A percentile compares a stretch with the other conserved stretches of the same genome.
These are phyloP conservation scores for Kuraishia cidri DNA, from an alignment of 805 yeast species.

Conservation along the genomic window DNA sequence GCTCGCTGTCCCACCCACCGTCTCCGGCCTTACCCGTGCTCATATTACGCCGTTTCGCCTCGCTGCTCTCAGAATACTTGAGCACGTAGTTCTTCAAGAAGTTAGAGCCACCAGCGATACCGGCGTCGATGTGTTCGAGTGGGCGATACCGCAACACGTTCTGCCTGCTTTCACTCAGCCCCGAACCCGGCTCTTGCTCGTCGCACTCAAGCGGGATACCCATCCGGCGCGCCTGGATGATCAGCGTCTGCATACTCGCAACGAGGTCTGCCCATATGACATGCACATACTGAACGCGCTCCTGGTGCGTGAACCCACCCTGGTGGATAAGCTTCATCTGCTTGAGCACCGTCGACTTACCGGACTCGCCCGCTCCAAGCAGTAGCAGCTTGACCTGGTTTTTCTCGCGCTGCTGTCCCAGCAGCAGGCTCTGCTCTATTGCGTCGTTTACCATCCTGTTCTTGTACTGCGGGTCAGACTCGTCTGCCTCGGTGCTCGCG, in stretches of 20 bases:
- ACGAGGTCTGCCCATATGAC: conserved; percentile 92
- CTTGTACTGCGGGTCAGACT: conserved; percentile 41
- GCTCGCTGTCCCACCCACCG: conserved; percentile 1
- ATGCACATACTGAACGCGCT: conserved; percentile 70
- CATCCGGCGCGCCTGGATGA: conserved; percentile 65
- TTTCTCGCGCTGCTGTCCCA: conserved; percentile 41
- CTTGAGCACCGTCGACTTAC: conserved; percentile 87
- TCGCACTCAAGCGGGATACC: conserved; percentile 64
- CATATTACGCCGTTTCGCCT: conserved; percentile 35
- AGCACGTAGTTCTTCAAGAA: conserved; percentile 57
- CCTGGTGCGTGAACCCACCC: conserved; percentile 74
- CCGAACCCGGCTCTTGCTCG: conserved; percentile 30
- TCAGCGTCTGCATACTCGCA: conserved; percentile 70
- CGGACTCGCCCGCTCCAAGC: conserved; percentile 93
- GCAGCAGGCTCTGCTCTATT: conserved; percentile 53
- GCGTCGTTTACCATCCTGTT: conserved; percentile 49
- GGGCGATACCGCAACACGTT: conserved; percentile 48
- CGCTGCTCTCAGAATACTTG: conserved; percentile 48
- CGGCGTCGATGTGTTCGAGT: conserved; percentile 52
- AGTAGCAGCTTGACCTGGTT: conserved; percentile 63
- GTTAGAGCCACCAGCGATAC: conserved; percentile 56
- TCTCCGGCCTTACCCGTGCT: conserved; percentile 44
- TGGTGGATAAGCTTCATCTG: conserved; percentile 83
- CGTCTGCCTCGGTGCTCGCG: conserved; percentile 36
- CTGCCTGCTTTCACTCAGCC: conserved; percentile 37